These are phyloP conservation scores for Chrysoporthe puriensis DNA, from an alignment of 2,329 filamentous ascomycete species.

Conservation along the genomic window DNA sequence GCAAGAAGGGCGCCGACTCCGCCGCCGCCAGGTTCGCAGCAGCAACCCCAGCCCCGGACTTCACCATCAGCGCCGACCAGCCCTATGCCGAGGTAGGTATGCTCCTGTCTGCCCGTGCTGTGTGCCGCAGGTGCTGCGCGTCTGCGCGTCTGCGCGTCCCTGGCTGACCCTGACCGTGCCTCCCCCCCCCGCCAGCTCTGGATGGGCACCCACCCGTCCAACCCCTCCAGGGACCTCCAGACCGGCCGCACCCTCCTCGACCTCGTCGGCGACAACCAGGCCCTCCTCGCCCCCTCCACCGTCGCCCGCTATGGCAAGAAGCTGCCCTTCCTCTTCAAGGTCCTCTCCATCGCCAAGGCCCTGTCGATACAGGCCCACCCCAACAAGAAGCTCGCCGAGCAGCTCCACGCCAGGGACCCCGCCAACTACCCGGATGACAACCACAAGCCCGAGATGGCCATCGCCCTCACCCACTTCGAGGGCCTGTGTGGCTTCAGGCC, in stretches of 20 bases:
- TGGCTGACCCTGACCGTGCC: slow-evolving; percentile 23
- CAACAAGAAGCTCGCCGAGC: slow-evolving; percentile 90
- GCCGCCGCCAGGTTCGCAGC: slow-evolving; percentile 88
- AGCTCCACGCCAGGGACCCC: slow-evolving; percentile 81
- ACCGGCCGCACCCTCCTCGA: slow-evolving; percentile 87
- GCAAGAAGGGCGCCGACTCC: slow-evolving; percentile 86
- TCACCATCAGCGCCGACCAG: slow-evolving; percentile 81
- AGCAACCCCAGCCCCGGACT: slow-evolving; percentile 74
- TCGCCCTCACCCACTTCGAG: slow-evolving; percentile 94
- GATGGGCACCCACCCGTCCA: slow-evolving; percentile 98
- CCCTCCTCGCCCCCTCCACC: slow-evolving; percentile 75
- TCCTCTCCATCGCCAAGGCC: slow-evolving; percentile 93
- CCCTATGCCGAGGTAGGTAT: slow-evolving; percentile 85
- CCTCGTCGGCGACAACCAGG: slow-evolving; percentile 83
- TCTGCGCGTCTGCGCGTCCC: neutral
- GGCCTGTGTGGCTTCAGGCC: slow-evolving; percentile 95
- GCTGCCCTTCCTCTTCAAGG: slow-evolving; percentile 96
- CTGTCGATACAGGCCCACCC: slow-evolving; percentile 97
- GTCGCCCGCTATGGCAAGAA: slow-evolving; percentile 76
- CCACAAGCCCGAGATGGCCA: slow-evolving; percentile 99
- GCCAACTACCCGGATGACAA: slow-evolving; percentile 99
- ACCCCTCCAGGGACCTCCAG: slow-evolving; percentile 85
- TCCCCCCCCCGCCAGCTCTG: slow-evolving; percentile 66
- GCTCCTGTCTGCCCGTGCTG: neutral
- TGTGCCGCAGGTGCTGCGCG: neutral